Conservation (phyloP, 805 yeast genomes). For the Hanseniaspora clermontiae region DNA sequence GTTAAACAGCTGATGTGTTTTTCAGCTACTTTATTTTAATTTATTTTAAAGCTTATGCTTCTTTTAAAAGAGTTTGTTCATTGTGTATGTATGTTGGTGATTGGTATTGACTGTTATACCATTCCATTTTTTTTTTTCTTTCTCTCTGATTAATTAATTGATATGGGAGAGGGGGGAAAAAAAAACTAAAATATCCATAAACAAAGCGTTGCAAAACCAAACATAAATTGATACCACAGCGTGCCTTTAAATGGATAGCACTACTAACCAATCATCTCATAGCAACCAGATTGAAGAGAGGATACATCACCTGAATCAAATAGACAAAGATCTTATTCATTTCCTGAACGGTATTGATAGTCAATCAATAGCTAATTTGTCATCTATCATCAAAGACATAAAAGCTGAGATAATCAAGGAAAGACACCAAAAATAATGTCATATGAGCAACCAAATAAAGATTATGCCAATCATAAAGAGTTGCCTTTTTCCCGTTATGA, state of each 20-base stretch:
- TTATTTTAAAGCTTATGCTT: no score
- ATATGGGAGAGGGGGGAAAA: no score
- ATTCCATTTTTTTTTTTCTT: no score
- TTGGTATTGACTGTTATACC: no score
- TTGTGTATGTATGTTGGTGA: no score
- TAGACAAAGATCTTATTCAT: background rate
- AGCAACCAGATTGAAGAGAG: background rate
- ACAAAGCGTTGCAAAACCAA: no score
- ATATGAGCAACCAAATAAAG: background rate
- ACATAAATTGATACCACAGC: background rate
- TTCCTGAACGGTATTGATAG: background rate
- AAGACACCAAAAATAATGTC: background rate
- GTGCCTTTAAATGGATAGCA: background rate
- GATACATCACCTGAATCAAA: conserved; percentile 2
- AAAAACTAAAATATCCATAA: no score
- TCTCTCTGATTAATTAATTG: no score
- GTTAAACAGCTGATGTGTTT: no score
- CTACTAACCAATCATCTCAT: background rate
- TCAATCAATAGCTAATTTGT: background rate
- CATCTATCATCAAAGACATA: background rate
- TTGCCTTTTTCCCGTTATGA: no score
- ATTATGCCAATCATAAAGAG: background rate
- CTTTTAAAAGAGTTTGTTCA: no score
- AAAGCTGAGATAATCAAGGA: conserved; percentile 2
- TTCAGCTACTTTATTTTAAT: no score